Conservation (phyloP, 768 basidiomycete genomes). For the Tephrocybe rancida region DNA sequence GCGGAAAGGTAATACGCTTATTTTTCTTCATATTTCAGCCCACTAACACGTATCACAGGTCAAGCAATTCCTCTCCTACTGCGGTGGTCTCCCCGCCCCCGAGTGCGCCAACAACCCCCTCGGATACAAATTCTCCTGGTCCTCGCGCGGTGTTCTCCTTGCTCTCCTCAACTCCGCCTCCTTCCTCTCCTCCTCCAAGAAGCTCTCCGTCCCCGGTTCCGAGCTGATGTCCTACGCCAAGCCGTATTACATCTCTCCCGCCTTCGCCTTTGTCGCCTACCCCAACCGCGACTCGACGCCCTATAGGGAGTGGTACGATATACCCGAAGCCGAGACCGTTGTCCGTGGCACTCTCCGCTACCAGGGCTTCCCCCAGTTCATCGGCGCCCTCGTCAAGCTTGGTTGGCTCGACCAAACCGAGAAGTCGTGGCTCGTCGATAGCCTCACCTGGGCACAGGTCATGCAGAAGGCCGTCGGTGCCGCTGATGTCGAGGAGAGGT, state of each 20-base stretch:
- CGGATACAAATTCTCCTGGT: constrained; percentile 99
- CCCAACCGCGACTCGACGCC: constrained; percentile 94
- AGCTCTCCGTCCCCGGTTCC: constrained; percentile 67
- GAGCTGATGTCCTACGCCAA: constrained; percentile 91
- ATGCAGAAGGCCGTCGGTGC: constrained; percentile 76
- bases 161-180: constrained; percentile 91
- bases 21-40: not conserved
- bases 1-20: constrained; percentile 74
- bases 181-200: constrained; percentile 68
- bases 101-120: constrained; percentile 92
- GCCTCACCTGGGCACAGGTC: constrained; percentile 82
- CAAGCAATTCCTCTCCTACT: constrained; percentile 92
- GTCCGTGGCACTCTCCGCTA: constrained; percentile 93
- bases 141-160: constrained; percentile 92
- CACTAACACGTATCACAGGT: constrained; percentile 47
- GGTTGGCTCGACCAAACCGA: constrained; percentile 81
- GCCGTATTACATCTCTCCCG: constrained; percentile 94
- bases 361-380: constrained; percentile 96
- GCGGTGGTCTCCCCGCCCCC: constrained; percentile 93
- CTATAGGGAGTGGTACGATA: constrained; percentile 90
- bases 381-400: constrained; percentile 82
- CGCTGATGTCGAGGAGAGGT: constrained; percentile 71
- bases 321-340: constrained; percentile 92
- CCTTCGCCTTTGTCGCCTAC: constrained; percentile 95
- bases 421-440: constrained; percentile 78